These are phyloP conservation scores for Psidium guajava DNA, from an alignment of 345 rosid genomes.

Conservation along the genomic window DNA sequence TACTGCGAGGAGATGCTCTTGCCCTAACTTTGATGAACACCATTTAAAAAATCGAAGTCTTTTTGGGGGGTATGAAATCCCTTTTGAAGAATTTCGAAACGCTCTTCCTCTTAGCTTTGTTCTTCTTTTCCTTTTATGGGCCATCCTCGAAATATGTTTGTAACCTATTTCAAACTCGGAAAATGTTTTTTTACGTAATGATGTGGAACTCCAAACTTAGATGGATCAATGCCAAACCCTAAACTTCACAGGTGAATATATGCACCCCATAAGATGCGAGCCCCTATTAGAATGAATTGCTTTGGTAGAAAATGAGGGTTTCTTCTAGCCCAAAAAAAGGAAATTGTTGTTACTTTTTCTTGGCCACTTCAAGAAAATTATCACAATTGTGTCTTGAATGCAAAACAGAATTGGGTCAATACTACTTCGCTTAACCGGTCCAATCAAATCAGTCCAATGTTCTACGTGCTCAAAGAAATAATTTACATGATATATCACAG, in stretches of 20 bases:
- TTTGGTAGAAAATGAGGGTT: background rate
- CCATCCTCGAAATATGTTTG: background rate
- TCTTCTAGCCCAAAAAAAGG: background rate
- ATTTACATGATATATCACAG: background rate
- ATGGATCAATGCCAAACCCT: background rate
- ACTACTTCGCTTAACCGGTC: background rate
- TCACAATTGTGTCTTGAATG: background rate
- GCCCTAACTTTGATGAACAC: background rate
- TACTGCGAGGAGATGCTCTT: background rate
- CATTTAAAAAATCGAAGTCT: background rate
- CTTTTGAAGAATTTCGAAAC: background rate
- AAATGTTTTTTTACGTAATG: background rate
- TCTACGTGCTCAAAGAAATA: background rate
- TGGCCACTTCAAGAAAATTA: background rate
- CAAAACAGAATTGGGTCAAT: background rate
- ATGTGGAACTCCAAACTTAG: background rate
- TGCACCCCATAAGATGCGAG: background rate
- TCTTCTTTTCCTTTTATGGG: background rate
- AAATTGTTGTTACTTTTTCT: background rate
- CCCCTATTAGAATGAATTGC: background rate
- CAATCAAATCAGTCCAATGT: background rate
- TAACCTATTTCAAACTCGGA: background rate
- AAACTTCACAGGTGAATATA: background rate
- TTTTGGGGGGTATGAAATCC: background rate
- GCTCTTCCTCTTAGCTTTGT: background rate